Conservation (phyloP, 2,329 filamentous ascomycete genomes). For the Fusarium citri region DNA sequence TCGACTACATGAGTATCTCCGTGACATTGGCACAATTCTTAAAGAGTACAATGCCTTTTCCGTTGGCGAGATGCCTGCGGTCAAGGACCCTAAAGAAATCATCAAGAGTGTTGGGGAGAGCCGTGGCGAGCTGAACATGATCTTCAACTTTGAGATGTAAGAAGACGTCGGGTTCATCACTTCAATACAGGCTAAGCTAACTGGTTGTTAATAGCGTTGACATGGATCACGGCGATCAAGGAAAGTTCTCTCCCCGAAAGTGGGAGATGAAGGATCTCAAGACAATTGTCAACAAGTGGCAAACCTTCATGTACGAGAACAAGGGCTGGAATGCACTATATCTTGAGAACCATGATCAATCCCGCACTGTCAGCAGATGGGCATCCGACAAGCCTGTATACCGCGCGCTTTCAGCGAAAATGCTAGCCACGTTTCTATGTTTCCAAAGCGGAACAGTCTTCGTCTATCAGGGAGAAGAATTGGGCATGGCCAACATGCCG, state of each 20-base stretch:
- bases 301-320: conserved; percentile 55
- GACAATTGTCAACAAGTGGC: conserved; percentile 55
- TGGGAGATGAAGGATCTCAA: conserved; percentile 38
- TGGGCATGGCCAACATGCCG: conserved; percentile 68
- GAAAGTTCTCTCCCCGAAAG: conserved; percentile 28
- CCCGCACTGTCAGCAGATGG: conserved; percentile 63
- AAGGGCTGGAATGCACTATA: conserved; percentile 70
- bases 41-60: conserved; percentile 68
- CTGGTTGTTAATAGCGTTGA: conserved; percentile 55
- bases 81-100: conserved; percentile 64
- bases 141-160: conserved; percentile 68
- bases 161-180: background rate
- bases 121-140: conserved; percentile 68
- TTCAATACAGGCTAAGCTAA: background rate
- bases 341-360: conserved; percentile 73
- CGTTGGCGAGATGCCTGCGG: conserved; percentile 72
- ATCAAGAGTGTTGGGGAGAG: conserved; percentile 63
- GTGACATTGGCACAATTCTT: conserved; percentile 69
- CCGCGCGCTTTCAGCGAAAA: conserved; percentile 60
- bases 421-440: conserved; percentile 60
- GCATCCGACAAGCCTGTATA: conserved; percentile 43
- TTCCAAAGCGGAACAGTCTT: conserved; percentile 62
- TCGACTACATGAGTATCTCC: conserved; percentile 70
- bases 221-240: conserved; percentile 62
- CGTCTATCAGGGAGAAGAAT: conserved; percentile 71